Base-by-base conservation (phyloP, 2,329 filamentous ascomycete genomes). In the Fusarium equiseti region DNA sequence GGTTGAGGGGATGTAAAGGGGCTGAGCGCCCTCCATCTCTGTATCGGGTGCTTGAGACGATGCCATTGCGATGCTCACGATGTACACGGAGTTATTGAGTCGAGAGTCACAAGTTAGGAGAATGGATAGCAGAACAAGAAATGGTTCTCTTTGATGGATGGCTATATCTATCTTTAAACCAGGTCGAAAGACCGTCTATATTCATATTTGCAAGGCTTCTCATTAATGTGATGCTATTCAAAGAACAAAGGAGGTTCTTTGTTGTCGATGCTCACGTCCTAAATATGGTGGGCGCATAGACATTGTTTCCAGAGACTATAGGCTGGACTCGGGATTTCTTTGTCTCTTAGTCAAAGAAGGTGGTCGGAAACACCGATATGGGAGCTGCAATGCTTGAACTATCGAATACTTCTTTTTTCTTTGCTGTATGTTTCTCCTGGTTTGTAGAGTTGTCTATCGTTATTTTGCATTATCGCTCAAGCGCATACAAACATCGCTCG, bases 201-300 rank as follows among this genome's bases (percentile, higher is more conserved):
- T 20, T 8, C 42, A 27, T 31, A 20, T 6, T 20, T 26, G 15
- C 12, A 24, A 5, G 11, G 11, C 32, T 24, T 11, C 16, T 22
- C 18, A 20, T 38, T 27, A 31, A 60, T 44, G 8, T n/a, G 62
- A 62, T 44, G 49, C 52, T 70, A 53, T 67, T 59, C 57, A 53
- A 42, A 66, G 67, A 71, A 75, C 69, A 74, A 75, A 75, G 73
- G 69, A 73, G 45, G 3, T 49, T 50, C 68, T 61, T 75, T 73
- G 68, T 75, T 63, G 15, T n/a, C 24, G 12, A n/a, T 27, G 4
- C 40, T 11, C 20, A 40, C 6, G 9, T 27, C 26, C 38, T 16
- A 2, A 22, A 12, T 8, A 44, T 43, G 61, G 62, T 35, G 62
- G 66, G 42, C 40, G 69, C 65, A 66, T 72, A n/a, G 69, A 49